These are phyloP conservation scores for Rhodotorula graminis DNA, from an alignment of 768 basidiomycete genomes.

Conservation along the genomic window DNA sequence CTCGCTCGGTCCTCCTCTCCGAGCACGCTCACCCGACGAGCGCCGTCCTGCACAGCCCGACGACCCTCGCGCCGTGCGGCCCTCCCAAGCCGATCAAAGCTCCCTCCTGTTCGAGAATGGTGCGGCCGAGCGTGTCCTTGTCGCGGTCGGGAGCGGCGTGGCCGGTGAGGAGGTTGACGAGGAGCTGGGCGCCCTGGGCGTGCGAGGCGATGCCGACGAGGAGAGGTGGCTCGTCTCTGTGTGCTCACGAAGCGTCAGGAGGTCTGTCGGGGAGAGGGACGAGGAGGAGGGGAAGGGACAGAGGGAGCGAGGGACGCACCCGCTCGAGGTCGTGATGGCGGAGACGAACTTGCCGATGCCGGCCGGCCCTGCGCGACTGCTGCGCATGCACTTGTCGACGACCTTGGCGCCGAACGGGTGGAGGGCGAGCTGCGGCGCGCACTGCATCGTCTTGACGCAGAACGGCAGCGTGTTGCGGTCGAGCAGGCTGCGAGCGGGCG, in stretches of 20 bases:
- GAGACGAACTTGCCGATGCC: neutral
- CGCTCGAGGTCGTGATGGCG: neutral
- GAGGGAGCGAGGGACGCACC: neutral
- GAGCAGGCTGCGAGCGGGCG: slow-evolving; percentile 8
- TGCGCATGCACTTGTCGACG: slow-evolving; percentile 16
- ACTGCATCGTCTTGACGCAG: slow-evolving; percentile 9
- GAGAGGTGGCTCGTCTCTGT: neutral
- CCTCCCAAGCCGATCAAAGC: neutral
- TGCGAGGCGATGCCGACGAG: slow-evolving; percentile 17
- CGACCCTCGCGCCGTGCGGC: neutral
- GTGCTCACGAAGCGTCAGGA: rapidly evolving
- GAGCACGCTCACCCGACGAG: neutral
- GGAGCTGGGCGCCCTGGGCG: slow-evolving; percentile 11
- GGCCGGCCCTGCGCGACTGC: neutral
- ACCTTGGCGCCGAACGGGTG: slow-evolving; percentile 27
- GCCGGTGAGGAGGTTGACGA: slow-evolving; percentile 8
- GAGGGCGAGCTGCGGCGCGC: slow-evolving; percentile 1
- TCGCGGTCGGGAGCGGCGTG: neutral
- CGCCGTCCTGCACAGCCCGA: neutral
- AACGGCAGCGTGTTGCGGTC: slow-evolving; percentile 26
- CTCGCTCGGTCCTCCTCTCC: too few relatives aligned
- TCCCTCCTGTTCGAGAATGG: neutral
- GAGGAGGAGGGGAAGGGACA: too few relatives aligned
- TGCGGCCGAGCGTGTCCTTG: slow-evolving; percentile 10
- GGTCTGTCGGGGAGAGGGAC: too few relatives aligned